Evolutionary conservation across 1,139 yeast species (phyloP), one percentile per base, ranked within the genome.

Genomic region (Saccharomyces hybrid): DNA sequence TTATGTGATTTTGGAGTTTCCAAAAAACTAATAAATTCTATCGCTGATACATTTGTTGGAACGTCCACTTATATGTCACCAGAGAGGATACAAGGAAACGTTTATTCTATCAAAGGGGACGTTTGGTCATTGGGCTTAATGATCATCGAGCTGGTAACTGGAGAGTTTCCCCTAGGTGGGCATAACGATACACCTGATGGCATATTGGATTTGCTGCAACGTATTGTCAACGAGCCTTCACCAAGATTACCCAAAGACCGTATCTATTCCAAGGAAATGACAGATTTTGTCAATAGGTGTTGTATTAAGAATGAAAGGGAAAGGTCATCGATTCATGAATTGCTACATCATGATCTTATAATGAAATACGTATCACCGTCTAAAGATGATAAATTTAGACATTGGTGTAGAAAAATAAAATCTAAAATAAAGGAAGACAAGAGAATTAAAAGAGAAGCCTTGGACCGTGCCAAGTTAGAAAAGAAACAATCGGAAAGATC

Each of bases 31-130:
- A 88, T 89, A 55, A 90, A 91, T 69, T 90, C 97, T 0, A 80
- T 93, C 57, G 98, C 97, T 0, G 97, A 93, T 63, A 93, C 98
- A 0, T 93, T 93, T 76, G 98, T 93, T 9, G 99, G 99, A 1
- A 93, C 99, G 0, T 89, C 97, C 1, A 89, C 96, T 1, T 93
- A 93, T 67, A 93, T 93, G 99, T 89, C 96, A 1, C 99, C 99
- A 0, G 99, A 93, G 67, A 79, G 99, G 60, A 93, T 93, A 55
- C 97, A 89, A 71, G 99, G 99, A 11, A 88, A 89, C 50, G 85
- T 85, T 14, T 93, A 93, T 70, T 87, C 96, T 6, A 87, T 91
- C 26, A 90, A 91, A 63, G 91, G 96, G 34, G 99, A 93, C 69
- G 93, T 93, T 13, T 93, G 99, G 99, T 89, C 97, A 0, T 75